Evolutionary conservation across 176 grass and related monocot species (phyloP), one percentile per base, ranked within the genome.

Genomic region (Lolium multiflorum): DNA sequence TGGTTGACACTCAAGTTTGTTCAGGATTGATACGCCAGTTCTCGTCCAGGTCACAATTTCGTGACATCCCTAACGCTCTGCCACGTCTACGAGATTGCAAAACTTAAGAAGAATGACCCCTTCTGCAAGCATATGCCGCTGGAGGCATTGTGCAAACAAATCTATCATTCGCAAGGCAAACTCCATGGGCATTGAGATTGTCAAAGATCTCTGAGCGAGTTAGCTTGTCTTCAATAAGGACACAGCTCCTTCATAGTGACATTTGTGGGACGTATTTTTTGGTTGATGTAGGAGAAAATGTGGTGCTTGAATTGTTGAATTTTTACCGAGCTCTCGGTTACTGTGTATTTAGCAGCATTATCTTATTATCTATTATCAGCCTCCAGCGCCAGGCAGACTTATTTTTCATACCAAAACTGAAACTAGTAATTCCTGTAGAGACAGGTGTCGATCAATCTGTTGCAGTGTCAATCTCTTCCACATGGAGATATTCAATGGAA

Each of bases 31-130:
- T 43, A 43, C 41, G 88, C 91, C 39, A 98, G 94, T 71, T 26
- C 84, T 66, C 90, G 88, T 3, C 90, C 93, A 37, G 90, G 93
- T 7, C 96, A 98, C 18, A 77, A 16, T 8, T 28, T 74, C 0
- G 92, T 92, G 11, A 86, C 96, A 25, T 92, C 88, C 10, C 88
- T 96, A 77, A 89, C 78, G 12, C 75, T 98, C 21, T 82, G 84
- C 81, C 96, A 98, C 25, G 89, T 95, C 14, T 98, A 92, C 47
- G 91, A 98, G 90, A 95, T 98, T 15, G 91, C 96, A 14, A 98
- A 94, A 89, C 58, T 95, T 81, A 95, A 95, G 81, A 93, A 95
- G 71, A 43, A 84, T 54, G 96, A 94, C 20, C 91, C 90, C 6
- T 91, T 77, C 70, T 91, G 86, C 80, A 92, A 96, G 88, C 93